A percentile compares a stretch with the other conserved stretches of the same genome.
These are phyloP conservation scores for Phascolomyces articulosus DNA, from an alignment of 371 early-diverging fungal species.

Conservation along the genomic window DNA sequence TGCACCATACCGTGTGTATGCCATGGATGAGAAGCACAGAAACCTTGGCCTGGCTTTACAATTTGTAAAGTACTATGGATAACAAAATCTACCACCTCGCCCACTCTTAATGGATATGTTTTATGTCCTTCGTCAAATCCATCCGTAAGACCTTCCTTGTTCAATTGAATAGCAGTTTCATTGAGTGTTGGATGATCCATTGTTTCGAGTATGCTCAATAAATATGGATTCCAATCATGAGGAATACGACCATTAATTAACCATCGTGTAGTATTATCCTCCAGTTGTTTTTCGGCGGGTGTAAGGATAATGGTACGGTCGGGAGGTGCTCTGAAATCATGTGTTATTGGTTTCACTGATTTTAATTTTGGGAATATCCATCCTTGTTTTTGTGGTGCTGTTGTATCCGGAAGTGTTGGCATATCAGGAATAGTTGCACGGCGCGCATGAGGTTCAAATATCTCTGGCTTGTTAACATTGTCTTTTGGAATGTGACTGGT, in stretches of 20 bases:
- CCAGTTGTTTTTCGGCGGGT: slow-evolving; percentile 10
- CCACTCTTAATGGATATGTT: slow-evolving; percentile 24
- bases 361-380: not conserved
- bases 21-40: slow-evolving; percentile 45
- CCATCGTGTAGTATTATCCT: slow-evolving; percentile 20
- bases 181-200: slow-evolving; percentile 13
- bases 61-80: slow-evolving; percentile 39
- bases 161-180: slow-evolving; percentile 15
- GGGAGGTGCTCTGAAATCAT: slow-evolving; percentile 14
- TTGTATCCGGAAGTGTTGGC: not conserved
- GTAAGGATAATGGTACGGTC: slow-evolving; percentile 21
- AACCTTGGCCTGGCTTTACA: not conserved
- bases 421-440: not conserved
- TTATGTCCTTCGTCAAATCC: slow-evolving; percentile 21
- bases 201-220: slow-evolving; percentile 13
- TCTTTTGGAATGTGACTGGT: too few relatives aligned
- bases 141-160: slow-evolving; percentile 8
- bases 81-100: slow-evolving; percentile 39
- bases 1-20: slow-evolving; percentile 47
- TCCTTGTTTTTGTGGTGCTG: not conserved
- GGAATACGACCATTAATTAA: slow-evolving; percentile 15
- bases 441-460: not conserved
- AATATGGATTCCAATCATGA: slow-evolving; percentile 10
- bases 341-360: not conserved
- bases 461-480: not conserved